Base-by-base conservation (phyloP, 176 grass and related monocot species). In the Hordeum marinum region DNA sequence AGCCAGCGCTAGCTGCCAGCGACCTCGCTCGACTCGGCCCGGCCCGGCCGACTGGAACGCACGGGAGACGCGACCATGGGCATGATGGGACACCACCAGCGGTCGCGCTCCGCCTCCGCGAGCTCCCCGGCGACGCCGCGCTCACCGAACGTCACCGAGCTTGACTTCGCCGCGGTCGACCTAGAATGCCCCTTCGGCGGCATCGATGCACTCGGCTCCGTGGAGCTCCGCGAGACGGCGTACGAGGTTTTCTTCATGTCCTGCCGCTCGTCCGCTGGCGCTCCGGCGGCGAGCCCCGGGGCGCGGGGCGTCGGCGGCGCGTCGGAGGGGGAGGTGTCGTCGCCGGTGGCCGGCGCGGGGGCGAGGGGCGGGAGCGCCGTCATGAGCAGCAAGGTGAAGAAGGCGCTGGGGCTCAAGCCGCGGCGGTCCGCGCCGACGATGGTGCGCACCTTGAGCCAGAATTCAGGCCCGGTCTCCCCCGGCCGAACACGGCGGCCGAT, bases 241-340 rank as follows among this genome's bases (percentile, higher is more conserved):
- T 94, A 94, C 78, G 89, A 94, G 73, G 75, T 94, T 25, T 94
- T 87, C 77, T 94, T 94, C 89, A 87, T 90, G 69, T 84, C 92
- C 11, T 91, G 87, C 81, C 89, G 92, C 65, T 78, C 89, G 17
- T 87, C 80, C 20, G 62, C 75, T 2, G 70, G 64, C 7, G 15
- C 68, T 20, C 5, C 42, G 25, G 18, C 17, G 11, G 10, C 75
- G 3, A 79, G 77, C 21, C 3, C 35, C 12, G 26, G 54, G 23
- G 6, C 14, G 8, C 50, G 87, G 5, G 23, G 21, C 7, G n/a
- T n/a, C n/a, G 63, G 76, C 18, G 45, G 15, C 26, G 77, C 48
- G 34, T 15, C 45, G 6, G 80, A 84, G 9, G 80, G 57, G 4
- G 91, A 89, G 68, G 81, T 83, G 36, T 90, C 87, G 1, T 83